A percentile compares a stretch with the other conserved stretches of the same genome.
phyloP scores from a whole-genome alignment of 1,284 basidiomycete species.

The Naganishia albida region DNA sequence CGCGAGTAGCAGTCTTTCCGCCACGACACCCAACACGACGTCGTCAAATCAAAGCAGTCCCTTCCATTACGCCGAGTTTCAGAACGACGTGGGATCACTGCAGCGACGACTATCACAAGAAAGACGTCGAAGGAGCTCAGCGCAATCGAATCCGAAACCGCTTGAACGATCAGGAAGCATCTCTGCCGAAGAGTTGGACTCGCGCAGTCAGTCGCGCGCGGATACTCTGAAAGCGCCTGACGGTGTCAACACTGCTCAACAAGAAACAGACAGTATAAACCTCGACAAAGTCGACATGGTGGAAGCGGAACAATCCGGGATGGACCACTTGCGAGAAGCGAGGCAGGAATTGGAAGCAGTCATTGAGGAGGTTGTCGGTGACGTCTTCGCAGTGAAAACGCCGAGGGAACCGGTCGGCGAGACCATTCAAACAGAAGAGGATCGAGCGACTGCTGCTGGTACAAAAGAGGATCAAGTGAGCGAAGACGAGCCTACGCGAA shows the following conservation, averaged over 20 bases:
- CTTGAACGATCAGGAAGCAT: background rate
- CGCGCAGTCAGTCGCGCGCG: background rate
- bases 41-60: conserved; percentile 12
- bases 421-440: background rate
- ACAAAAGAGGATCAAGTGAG: background rate
- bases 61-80: conserved; percentile 16
- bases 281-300: background rate
- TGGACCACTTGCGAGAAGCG: conserved; percentile 17
- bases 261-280: background rate
- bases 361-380: conserved; percentile 10
- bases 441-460: background rate
- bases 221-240: background rate
- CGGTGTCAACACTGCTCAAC: background rate
- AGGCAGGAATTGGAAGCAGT: conserved; percentile 26
- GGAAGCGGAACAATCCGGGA: conserved; percentile 1
- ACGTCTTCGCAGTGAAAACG: background rate
- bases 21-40: conserved; percentile 3
- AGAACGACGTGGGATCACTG: conserved; percentile 6
- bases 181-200: background rate
- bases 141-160: background rate
- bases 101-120: conserved; percentile 9
- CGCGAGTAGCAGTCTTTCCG: conserved; percentile 5
- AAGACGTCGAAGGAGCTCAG: conserved; percentile 10
- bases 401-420: background rate
- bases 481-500: background rate